Base-by-base conservation (phyloP, 768 basidiomycete genomes). In the Russula compacta region DNA sequence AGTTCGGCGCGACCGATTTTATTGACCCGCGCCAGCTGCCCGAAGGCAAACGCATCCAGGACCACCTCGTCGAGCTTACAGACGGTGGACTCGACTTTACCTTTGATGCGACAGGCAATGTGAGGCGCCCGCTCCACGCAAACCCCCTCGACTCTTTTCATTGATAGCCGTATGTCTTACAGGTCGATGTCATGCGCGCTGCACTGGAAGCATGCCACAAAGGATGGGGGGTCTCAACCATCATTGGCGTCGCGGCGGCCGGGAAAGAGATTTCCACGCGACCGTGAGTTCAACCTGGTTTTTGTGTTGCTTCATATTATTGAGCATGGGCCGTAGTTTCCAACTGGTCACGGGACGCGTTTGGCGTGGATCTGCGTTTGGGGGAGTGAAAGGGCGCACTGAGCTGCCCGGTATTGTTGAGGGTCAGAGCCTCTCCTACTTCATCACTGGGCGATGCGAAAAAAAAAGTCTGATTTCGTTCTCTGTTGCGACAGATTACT, bases 131-230 rank as follows among this genome's bases (percentile, higher is more conserved):
- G 6, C 10, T 29, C 19, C n/a, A 12, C n/a, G 8, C 32, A 11
- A 50, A 12, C 40, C 40, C 15, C 14, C 6, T 29, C 2, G 24
- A 12, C 11, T 2, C 8, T 47, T 24, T 33, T 55, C 2, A 38
- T n/a, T 52, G 17, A 44, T 32, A 7, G 32, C 61, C 21, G 14
- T 14, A 6, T 53, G 24, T 38, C 24, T n/a, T 19, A 9, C 58
- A 89, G 87, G 89, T 93, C 10, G 77, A 92, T 33, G 93, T 95
- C 64, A 98, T 97, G 95, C 84, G 95, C 63, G 78, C 86, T 52
- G 97, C 97, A 29, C 83, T 99, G 50, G 97, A 99, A 76, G 90
- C 94, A n/a, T 98, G 94, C 73, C 97, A 99, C 75, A 98, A 98
- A 72, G 97, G 97, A 14, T 99, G 97, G 97, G 97, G 97, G 67